Conservation (phyloP, 2,329 filamentous ascomycete genomes). For the Scopulariopsis brevicaulis region DNA sequence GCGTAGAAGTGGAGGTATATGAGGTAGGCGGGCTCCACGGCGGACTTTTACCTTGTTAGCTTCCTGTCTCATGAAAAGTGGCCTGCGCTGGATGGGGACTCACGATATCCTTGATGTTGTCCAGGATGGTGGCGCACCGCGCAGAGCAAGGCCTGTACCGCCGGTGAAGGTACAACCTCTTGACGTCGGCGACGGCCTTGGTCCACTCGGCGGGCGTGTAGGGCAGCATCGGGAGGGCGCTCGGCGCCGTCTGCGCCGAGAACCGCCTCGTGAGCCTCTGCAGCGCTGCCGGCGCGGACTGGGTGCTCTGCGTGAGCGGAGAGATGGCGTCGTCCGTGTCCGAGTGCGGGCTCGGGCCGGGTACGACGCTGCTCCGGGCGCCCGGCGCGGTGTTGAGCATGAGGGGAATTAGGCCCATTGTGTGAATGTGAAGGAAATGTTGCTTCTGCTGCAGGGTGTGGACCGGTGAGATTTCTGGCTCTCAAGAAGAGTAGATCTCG, state of each 20-base stretch:
- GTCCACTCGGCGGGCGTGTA: conserved; percentile 38
- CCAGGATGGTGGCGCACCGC: conserved; percentile 40
- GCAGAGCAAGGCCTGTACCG: conserved; percentile 41
- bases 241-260: conserved; percentile 2
- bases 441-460: not conserved
- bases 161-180: conserved; percentile 37
- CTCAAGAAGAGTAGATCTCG: not conserved
- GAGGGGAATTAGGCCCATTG: conserved; percentile 21
- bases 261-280: conserved; percentile 3
- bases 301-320: not conserved
- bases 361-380: conserved; percentile 6
- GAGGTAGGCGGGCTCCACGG: conserved; percentile 39
- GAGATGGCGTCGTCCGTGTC: not conserved
- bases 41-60: conserved; percentile 14
- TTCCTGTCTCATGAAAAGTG: not conserved
- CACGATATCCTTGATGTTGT: conserved; percentile 32
- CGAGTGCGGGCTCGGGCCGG: not conserved
- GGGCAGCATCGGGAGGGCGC: conserved; percentile 20
- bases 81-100: conserved; percentile 10
- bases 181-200: conserved; percentile 37
- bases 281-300: not conserved
- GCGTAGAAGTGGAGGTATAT: conserved; percentile 52
- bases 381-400: conserved; percentile 13
- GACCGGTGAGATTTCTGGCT: not conserved
- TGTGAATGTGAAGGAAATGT: not conserved